Evolutionary conservation across 441 rosid genomes (phyloP).

Genomic region (Bruguiera hainesii): DNA sequence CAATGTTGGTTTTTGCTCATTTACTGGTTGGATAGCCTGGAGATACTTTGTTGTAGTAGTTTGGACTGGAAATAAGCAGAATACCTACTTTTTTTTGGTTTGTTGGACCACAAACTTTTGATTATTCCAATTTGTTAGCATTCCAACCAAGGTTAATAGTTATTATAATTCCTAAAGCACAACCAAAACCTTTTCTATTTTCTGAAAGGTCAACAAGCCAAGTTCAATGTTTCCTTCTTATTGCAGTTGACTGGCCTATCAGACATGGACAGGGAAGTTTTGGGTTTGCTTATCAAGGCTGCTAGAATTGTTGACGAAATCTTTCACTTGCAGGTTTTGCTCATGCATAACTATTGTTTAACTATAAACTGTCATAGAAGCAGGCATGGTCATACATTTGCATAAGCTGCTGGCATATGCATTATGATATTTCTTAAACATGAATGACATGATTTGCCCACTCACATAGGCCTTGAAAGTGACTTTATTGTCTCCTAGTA

Average conservation of each 20-base stretch:
- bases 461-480: no score
- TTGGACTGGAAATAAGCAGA: no score
- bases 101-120: no score
- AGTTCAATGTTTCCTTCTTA: constrained; percentile 12
- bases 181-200: no score
- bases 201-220: no score
- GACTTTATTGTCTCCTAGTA: no score
- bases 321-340: constrained; percentile 72
- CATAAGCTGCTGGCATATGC: constrained; percentile 7
- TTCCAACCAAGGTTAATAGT: background rate
- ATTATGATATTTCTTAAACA: background rate
- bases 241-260: constrained; percentile 75
- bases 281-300: constrained; percentile 68
- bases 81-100: no score
- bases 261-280: constrained; percentile 60
- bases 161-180: background rate
- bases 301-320: constrained; percentile 79
- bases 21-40: no score
- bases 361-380: background rate
- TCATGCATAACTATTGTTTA: constrained; percentile 3
- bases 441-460: no score
- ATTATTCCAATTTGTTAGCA: no score
- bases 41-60: no score
- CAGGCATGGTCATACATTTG: background rate
- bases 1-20: no score